Evolutionary conservation across 192 early-diverging fungal species (phyloP).

Genomic region (Podila epigama): DNA sequence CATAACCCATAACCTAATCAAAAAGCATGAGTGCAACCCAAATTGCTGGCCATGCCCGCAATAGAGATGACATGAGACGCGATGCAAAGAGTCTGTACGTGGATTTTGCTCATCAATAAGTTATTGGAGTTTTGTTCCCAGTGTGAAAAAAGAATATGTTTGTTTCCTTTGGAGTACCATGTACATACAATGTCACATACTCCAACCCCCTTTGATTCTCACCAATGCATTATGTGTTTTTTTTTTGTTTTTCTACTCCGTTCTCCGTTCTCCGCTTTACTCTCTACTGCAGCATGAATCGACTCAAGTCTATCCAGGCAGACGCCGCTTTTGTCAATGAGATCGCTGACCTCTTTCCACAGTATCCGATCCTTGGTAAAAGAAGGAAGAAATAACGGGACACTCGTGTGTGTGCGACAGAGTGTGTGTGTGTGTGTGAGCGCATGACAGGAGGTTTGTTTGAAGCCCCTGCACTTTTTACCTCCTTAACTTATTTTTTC

Average conservation of each 20-base stretch:
- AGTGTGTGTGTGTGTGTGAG: neutral
- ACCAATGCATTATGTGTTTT: too few species aligned
- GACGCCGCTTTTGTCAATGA: constrained; percentile 77
- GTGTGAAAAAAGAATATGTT: neutral
- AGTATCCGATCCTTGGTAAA: constrained; percentile 68
- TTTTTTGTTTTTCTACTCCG: too few species aligned
- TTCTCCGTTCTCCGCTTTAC: neutral
- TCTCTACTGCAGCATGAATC: constrained; percentile 63
- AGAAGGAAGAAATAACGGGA: too few species aligned
- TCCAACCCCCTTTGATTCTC: neutral
- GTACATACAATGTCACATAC: neutral
- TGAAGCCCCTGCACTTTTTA: too few species aligned
- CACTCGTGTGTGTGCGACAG: neutral
- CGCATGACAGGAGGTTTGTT: neutral
- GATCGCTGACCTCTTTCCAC: constrained; percentile 60
- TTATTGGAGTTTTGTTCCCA: neutral
- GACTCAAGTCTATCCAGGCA: constrained; percentile 77
- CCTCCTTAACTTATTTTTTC: too few species aligned
- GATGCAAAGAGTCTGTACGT: constrained; percentile 42
- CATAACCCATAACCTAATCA: neutral
- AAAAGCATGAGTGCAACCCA: constrained; percentile 33
- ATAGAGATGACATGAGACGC: constrained; percentile 40
- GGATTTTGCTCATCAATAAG: neutral
- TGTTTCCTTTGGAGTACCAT: neutral
- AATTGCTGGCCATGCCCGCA: constrained; percentile 17